Evolutionary conservation across 768 basidiomycete species (phyloP).

Genomic region (Filobasidium floriforme): DNA sequence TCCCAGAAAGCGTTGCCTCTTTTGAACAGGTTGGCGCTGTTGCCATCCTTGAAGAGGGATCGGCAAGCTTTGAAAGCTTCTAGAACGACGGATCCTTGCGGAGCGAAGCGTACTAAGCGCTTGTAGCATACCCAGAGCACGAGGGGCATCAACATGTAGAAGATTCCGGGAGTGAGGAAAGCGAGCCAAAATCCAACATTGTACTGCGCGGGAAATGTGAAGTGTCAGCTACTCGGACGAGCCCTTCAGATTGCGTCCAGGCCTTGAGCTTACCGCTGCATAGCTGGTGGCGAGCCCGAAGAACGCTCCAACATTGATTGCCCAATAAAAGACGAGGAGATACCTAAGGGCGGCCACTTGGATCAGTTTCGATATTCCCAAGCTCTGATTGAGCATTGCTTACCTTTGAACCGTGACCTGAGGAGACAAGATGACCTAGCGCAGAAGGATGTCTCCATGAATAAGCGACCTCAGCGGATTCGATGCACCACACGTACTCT

Average conservation of each 20-base stretch:
- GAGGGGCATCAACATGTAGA: constrained; percentile 42
- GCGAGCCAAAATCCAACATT: constrained; percentile 42
- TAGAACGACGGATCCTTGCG: constrained; percentile 41
- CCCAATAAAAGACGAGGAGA: constrained; percentile 35
- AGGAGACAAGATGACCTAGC: constrained; percentile 36
- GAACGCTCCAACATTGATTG: constrained; percentile 44
- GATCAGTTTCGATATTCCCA: background rate
- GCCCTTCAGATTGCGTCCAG: no score
- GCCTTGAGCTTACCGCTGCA: background rate
- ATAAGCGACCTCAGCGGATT: no score
- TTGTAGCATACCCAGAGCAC: constrained; percentile 34
- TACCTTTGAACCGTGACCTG: constrained; percentile 36
- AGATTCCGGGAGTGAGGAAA: constrained; percentile 37
- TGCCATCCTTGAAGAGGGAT: constrained; percentile 29
- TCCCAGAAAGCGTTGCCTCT: constrained; percentile 40
- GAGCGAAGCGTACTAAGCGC: constrained; percentile 38
- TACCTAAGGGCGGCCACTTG: constrained; percentile 3
- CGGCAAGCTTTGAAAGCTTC: constrained; percentile 35
- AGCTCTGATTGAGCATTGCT: constrained; percentile 22
- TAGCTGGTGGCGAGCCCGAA: background rate
- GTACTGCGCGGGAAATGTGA: constrained; percentile 20
- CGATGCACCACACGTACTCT: constrained; percentile 10
- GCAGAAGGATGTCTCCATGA: no score
- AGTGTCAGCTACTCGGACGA: no score
- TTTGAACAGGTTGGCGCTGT: constrained; percentile 25